Base-by-base conservation (phyloP, 1,139 yeast genomes). In the Pichia kudriavzevii region DNA sequence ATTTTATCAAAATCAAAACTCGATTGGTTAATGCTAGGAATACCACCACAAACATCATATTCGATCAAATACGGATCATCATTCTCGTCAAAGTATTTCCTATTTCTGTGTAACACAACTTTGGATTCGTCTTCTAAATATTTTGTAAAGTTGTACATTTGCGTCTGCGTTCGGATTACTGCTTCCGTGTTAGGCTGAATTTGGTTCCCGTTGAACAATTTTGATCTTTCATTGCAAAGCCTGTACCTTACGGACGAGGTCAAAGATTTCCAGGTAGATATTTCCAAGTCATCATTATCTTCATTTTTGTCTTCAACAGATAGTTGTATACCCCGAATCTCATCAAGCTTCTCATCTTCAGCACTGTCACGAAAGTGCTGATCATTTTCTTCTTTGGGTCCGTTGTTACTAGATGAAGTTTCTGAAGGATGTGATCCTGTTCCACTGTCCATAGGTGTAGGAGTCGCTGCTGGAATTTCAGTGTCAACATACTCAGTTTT, bases 171-270 rank as follows among this genome's bases (percentile, higher is more conserved):
- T 44, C 87, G 61, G 15, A 75, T 45, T 6, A 80, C 63, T 1
- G 95, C 95, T 15, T 72, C 77, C 0, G 83, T 77, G 34, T 83
- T 78, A 5, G 67, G 59, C 43, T 79, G 79, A 10, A 88, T 57
- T 39, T 65, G 69, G 45, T 65, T 61, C 13, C 71, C 67, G 24
- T 68, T 72, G 49, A 88, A 87, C 33, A 85, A 60, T 7, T 69
- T 74, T 0, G 85, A 69, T 48, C 96, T 69, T 38, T 70, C 69
- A 22, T 76, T 62, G 54, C 95, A 79, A 42, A 83, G 72, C 39
- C 79, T 75, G 7, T 93, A 84, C 39, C 95, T 64, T 1, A 83
- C 72, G 42, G 79, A 80, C 1, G 95, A 83, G 1, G 94, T 84
- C 15, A 81, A 58, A 10, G 75, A 72, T 48, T 81, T 80, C 95